A percentile compares a stretch with the other conserved stretches of the same genome.
Conservation (phyloP, 164 flowering plant genomes). For the Magnolia kwangsiensis region DNA sequence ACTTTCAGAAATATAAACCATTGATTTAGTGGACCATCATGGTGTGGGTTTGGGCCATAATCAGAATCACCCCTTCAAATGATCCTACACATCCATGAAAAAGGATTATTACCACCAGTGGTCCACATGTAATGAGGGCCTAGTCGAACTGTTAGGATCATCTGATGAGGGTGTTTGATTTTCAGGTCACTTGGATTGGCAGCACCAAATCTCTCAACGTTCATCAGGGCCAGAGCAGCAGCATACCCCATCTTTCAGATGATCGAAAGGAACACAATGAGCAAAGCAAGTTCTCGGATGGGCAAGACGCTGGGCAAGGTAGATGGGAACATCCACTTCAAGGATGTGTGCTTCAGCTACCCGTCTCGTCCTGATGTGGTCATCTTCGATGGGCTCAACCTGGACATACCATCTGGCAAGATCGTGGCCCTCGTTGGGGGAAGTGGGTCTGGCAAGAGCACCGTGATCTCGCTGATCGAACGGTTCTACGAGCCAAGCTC, state of each 20-base stretch:
- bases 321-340: conserved; percentile 75
- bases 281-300: conserved; percentile 37
- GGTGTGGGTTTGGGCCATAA: neutral
- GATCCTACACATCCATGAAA: too few species aligned
- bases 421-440: conserved; percentile 94
- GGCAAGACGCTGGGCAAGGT: conserved; percentile 51
- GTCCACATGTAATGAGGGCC: too few species aligned
- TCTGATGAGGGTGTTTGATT: neutral
- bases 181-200: conserved; percentile 91
- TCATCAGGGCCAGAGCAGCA: conserved; percentile 74
- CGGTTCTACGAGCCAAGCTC: conserved; percentile 87
- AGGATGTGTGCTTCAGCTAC: conserved; percentile 70
- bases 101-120: too few species aligned
- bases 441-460: conserved; percentile 98
- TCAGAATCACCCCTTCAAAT: neutral
- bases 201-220: conserved; percentile 81
- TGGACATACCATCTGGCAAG: conserved; percentile 82
- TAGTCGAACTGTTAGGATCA: too few species aligned
- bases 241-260: conserved; percentile 91
- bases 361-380: conserved; percentile 88
- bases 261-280: conserved; percentile 75
- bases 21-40: neutral
- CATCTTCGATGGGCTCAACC: conserved; percentile 56
- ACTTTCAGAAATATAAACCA: too few species aligned
- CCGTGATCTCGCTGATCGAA: conserved; percentile 86